Percentiles rank a stretch among this genome's conserved stretches.
These are phyloP conservation scores for Microbotryum violaceum DNA, from an alignment of 1,284 basidiomycete species.

Conservation along the genomic window DNA sequence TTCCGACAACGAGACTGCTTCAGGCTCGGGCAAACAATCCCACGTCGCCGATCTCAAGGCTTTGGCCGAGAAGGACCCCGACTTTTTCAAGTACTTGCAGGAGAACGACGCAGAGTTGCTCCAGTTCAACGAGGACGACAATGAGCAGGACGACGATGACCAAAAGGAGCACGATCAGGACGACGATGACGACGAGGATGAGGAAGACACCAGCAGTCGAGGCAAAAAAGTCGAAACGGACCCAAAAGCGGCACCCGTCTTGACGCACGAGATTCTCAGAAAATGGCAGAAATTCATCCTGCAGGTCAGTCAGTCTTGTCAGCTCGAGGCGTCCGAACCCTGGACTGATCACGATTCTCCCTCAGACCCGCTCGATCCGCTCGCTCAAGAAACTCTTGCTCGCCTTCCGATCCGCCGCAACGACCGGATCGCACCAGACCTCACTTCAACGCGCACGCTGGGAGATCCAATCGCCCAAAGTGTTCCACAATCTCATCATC, in stretches of 20 bases:
- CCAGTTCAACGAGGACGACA: conserved; percentile 52
- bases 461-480: conserved; percentile 44
- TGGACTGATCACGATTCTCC: neutral
- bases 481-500: conserved; percentile 85
- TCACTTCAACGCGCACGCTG: conserved; percentile 13
- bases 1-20: conserved; percentile 3
- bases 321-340: neutral
- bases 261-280: conserved; percentile 68
- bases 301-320: conserved; percentile 53
- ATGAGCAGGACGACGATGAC: conserved; percentile 34
- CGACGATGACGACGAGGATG: conserved; percentile 48
- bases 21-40: neutral
- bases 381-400: conserved; percentile 76
- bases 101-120: conserved; percentile 89
- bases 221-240: conserved; percentile 41
- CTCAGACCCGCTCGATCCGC: conserved; percentile 72
- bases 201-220: conserved; percentile 47
- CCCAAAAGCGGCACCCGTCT: conserved; percentile 45
- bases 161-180: conserved; percentile 23
- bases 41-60: conserved; percentile 80
- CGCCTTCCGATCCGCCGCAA: conserved; percentile 79
- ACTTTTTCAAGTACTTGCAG: conserved; percentile 96
- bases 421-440: conserved; percentile 37
- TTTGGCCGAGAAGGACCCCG: conserved; percentile 89
- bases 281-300: conserved; percentile 88